Conservation (phyloP, 441 rosid species). For the Aleurites moluccanus region DNA sequence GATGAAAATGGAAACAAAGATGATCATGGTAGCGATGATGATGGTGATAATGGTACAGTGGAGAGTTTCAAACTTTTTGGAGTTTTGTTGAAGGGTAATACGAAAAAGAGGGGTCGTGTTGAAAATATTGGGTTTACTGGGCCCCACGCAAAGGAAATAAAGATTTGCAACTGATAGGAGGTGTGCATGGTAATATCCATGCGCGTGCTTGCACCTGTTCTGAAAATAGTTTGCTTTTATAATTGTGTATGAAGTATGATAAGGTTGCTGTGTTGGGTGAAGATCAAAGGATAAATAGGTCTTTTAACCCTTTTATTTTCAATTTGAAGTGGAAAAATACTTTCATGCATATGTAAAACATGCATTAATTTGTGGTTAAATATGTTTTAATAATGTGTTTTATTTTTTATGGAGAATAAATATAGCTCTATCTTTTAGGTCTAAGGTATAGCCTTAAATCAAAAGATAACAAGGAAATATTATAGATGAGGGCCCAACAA, state of each 20-base stretch:
- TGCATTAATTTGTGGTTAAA: background rate
- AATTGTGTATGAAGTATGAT: background rate
- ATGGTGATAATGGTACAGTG: background rate
- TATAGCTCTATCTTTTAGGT: too few relatives aligned
- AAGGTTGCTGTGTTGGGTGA: slow-evolving; percentile 2
- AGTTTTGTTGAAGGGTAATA: slow-evolving; percentile 56
- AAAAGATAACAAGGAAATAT: too few relatives aligned
- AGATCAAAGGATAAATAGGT: slow-evolving; percentile 32
- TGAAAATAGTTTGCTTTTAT: background rate
- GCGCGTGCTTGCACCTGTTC: slow-evolving; percentile 4
- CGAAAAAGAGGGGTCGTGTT: slow-evolving; percentile 56
- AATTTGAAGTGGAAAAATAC: background rate
- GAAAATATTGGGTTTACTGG: slow-evolving; percentile 50
- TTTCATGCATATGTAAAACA: background rate
- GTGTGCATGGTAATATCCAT: background rate
- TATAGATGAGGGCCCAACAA: too few relatives aligned
- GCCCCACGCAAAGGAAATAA: slow-evolving; percentile 44
- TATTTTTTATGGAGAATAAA: too few relatives aligned
- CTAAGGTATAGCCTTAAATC: too few relatives aligned
- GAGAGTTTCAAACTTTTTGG: slow-evolving; percentile 74
- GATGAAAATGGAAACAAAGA: background rate
- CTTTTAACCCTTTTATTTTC: background rate
- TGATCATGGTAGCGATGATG: background rate
- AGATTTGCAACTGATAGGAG: slow-evolving; percentile 39
- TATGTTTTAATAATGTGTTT: background rate